Conservation (phyloP, 495 filamentous ascomycete species). For the Aspergillus mulundensis region DNA sequence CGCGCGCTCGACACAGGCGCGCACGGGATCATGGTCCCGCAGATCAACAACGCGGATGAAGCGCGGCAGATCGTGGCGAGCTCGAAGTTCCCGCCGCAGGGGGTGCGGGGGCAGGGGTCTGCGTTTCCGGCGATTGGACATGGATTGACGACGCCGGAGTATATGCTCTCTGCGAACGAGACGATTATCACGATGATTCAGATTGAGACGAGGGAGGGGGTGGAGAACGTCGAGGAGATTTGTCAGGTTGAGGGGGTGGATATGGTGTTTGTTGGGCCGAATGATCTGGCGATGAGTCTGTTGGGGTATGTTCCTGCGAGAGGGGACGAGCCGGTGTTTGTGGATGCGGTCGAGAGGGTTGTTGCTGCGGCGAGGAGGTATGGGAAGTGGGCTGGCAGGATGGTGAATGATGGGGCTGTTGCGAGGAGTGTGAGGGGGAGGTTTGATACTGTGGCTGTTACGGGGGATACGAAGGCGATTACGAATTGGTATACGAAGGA, state of each 20-base stretch:
- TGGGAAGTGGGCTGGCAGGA: conserved; percentile 34
- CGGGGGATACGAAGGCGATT: conserved; percentile 33
- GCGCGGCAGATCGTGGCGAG: conserved; percentile 48
- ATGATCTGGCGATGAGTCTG: conserved; percentile 27
- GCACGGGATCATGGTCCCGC: conserved; percentile 53
- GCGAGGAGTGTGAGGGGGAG: conserved; percentile 23
- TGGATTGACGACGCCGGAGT: conserved; percentile 29
- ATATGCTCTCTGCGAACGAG: conserved; percentile 25
- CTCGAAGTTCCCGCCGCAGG: conserved; percentile 64
- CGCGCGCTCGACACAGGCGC: conserved; percentile 67
- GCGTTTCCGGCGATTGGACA: conserved; percentile 38
- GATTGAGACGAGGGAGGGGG: conserved; percentile 43
- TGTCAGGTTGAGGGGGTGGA: conserved; percentile 24
- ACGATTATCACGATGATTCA: conserved; percentile 39
- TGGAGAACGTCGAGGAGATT: conserved; percentile 47
- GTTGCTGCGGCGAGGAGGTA: conserved; percentile 27
- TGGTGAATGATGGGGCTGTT: conserved; percentile 28
- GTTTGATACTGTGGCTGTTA: conserved; percentile 36
- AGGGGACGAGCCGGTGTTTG: conserved; percentile 33
- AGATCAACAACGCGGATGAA: conserved; percentile 6
- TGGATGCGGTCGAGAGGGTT: conserved; percentile 30
- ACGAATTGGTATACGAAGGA: conserved; percentile 36
- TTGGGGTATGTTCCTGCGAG: conserved; percentile 28
- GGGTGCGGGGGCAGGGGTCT: conserved; percentile 62
- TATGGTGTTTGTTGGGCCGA: conserved; percentile 71